Conservation (phyloP, 495 filamentous ascomycete genomes). For the Trichoderma asperelloides region DNA sequence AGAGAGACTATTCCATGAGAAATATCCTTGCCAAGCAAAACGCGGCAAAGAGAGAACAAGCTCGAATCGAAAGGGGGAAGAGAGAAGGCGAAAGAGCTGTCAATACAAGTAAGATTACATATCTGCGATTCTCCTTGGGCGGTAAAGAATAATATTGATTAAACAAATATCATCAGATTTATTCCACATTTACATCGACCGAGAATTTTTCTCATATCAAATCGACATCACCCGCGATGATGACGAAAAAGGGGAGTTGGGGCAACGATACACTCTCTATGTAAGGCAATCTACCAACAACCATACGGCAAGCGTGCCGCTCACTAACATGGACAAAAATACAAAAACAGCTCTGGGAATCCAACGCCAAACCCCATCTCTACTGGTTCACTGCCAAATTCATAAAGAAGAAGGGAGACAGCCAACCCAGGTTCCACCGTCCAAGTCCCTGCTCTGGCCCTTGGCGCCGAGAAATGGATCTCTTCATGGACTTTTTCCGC, state of each 20-base stretch:
- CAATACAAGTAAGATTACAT: slow-evolving; percentile 25
- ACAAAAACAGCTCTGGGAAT: slow-evolving; percentile 35
- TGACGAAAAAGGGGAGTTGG: slow-evolving; percentile 17
- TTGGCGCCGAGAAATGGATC: slow-evolving; percentile 27
- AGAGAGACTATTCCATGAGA: slow-evolving; percentile 17
- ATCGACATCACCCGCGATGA: slow-evolving; percentile 22
- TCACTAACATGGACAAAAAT: neutral
- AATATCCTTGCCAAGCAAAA: neutral
- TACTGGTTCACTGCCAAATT: slow-evolving; percentile 33
- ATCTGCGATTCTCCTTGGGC: neutral
- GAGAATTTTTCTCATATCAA: slow-evolving; percentile 26
- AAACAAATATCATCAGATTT: neutral
- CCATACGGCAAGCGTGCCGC: too few species aligned
- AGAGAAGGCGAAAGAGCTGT: slow-evolving; percentile 39
- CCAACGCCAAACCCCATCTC: slow-evolving; percentile 31
- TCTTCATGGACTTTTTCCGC: slow-evolving; percentile 49
- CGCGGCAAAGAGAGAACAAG: slow-evolving; percentile 13
- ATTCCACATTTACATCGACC: slow-evolving; percentile 24
- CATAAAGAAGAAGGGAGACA: slow-evolving; percentile 23
- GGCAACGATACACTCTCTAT: slow-evolving; percentile 23
- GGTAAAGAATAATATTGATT: too few species aligned
- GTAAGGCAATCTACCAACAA: slow-evolving; percentile 19
- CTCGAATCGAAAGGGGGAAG: slow-evolving; percentile 36
- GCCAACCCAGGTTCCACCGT: slow-evolving; percentile 18
- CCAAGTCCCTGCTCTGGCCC: slow-evolving; percentile 16